Evolutionary conservation across 2,329 filamentous ascomycete genomes (phyloP).

Genomic region (Xylaria sp.): DNA sequence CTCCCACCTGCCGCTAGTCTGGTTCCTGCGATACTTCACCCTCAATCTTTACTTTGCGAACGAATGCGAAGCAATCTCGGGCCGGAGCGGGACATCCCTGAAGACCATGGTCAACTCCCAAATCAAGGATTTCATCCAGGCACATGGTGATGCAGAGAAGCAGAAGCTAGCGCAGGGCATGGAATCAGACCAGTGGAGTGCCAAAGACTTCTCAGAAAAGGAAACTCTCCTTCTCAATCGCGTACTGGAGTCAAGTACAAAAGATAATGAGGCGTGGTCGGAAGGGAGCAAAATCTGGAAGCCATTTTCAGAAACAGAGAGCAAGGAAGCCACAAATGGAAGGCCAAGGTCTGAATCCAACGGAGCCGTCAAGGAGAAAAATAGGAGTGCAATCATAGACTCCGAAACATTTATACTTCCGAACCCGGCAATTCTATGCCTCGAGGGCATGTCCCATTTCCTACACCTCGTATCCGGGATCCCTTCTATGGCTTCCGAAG

Average conservation of each 20-base stretch:
- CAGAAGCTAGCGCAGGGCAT: conserved; percentile 75
- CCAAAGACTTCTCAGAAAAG: conserved; percentile 71
- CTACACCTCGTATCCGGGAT: conserved; percentile 82
- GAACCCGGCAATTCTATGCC: conserved; percentile 77
- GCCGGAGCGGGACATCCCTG: conserved; percentile 72
- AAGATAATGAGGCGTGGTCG: conserved; percentile 69
- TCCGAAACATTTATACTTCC: conserved; percentile 85
- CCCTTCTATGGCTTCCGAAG: conserved; percentile 84
- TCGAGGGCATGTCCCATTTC: conserved; percentile 81
- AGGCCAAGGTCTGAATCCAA: conserved; percentile 48
- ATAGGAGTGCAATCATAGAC: conserved; percentile 76
- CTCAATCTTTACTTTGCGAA: conserved; percentile 83
- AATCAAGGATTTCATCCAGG: conserved; percentile 77
- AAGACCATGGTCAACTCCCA: conserved; percentile 82
- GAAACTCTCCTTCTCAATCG: conserved; percentile 63
- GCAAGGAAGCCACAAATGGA: conserved; percentile 39
- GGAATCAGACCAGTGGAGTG: conserved; percentile 80
- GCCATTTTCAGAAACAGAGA: conserved; percentile 44
- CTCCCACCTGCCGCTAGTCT: conserved; percentile 64
- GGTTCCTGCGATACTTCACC: conserved; percentile 80
- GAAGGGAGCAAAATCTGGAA: conserved; percentile 63
- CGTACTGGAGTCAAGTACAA: conserved; percentile 71
- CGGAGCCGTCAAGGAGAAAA: conserved; percentile 62
- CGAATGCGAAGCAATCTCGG: conserved; percentile 83
- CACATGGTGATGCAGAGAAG: conserved; percentile 71